These are phyloP conservation scores for Quambalaria eucalypti DNA, from an alignment of 1,284 basidiomycete species.

Conservation along the genomic window DNA sequence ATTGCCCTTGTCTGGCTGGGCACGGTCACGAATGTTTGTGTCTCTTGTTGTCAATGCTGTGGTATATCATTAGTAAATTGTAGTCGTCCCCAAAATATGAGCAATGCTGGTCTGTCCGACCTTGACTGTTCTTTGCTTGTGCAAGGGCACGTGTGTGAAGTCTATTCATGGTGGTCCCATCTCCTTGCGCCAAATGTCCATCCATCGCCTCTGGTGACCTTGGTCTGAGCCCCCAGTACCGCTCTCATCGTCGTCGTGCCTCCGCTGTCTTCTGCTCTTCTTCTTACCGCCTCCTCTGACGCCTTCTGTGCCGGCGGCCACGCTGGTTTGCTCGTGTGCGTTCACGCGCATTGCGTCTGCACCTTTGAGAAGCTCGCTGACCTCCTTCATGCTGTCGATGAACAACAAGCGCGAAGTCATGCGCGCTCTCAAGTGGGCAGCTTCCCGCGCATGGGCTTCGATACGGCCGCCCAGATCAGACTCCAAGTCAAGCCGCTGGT, in stretches of 20 bases:
- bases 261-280: no score
- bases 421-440: background rate
- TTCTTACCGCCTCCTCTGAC: no score
- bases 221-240: background rate
- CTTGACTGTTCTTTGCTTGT: no score
- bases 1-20: no score
- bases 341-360: background rate
- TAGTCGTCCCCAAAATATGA: no score
- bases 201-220: background rate
- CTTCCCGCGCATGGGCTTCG: background rate
- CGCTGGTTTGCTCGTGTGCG: no score
- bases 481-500: background rate
- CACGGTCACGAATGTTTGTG: no score
- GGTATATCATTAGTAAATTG: no score
- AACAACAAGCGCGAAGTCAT: background rate
- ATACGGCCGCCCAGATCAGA: background rate
- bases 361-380: background rate
- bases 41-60: no score
- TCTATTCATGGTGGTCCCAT: background rate
- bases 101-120: no score
- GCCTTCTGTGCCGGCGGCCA: no score
- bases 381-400: background rate
- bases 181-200: background rate
- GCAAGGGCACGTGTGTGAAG: no score
- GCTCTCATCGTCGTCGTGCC: background rate